These are phyloP conservation scores for Nakazawaea molendinolei DNA, from an alignment of 805 yeast species.

Conservation along the genomic window DNA sequence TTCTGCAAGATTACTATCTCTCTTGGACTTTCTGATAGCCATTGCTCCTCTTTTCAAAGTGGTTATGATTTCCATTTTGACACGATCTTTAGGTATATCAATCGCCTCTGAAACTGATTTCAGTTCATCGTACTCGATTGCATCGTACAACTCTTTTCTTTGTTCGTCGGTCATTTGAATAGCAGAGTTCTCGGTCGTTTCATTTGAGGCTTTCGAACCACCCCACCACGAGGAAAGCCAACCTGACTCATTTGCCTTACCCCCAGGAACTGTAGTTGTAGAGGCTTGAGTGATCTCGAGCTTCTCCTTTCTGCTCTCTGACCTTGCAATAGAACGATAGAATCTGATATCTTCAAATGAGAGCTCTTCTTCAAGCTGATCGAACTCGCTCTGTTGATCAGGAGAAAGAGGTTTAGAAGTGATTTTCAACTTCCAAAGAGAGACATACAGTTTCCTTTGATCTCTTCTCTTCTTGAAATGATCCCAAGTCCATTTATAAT, in stretches of 20 bases:
- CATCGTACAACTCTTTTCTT: conserved; percentile 81
- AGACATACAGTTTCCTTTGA: conserved; percentile 60
- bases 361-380: conserved; percentile 50
- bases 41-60: conserved; percentile 74
- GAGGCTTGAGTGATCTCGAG: conserved; percentile 11
- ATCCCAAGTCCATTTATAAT: conserved; percentile 87
- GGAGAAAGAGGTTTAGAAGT: conserved; percentile 17
- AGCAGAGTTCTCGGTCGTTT: conserved; percentile 27
- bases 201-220: conserved; percentile 18
- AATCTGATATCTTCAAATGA: conserved; percentile 76
- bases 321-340: conserved; percentile 74
- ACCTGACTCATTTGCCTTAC: conserved; percentile 28
- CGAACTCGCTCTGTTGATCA: conserved; percentile 32
- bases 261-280: conserved; percentile 1
- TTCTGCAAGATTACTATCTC: conserved; percentile 54
- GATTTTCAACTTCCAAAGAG: conserved; percentile 60
- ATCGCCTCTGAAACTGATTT: conserved; percentile 42
- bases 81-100: conserved; percentile 68
- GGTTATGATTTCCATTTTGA: conserved; percentile 61
- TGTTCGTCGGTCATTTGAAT: conserved; percentile 77
- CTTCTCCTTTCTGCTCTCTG: conserved; percentile 55
- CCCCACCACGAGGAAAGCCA: conserved; percentile 76
- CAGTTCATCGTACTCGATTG: conserved; percentile 83
- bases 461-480: conserved; percentile 65
- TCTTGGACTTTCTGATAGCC: conserved; percentile 40